Evolutionary conservation across 805 yeast species (phyloP).

Genomic region (Barnettozyma californica): DNA sequence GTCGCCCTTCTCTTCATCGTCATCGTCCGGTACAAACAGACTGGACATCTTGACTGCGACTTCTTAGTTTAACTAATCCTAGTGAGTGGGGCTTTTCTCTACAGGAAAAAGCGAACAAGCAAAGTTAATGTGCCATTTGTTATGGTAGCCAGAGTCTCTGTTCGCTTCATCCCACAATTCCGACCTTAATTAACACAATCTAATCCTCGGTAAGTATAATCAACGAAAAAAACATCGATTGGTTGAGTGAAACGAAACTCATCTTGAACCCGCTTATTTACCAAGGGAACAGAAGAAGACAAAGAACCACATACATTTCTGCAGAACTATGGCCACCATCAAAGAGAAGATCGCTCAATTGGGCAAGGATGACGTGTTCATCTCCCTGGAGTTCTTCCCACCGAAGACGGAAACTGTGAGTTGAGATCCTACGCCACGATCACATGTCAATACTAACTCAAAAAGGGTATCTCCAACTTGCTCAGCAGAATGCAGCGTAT

Average conservation of each 20-base stretch:
- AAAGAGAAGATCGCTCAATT: slow-evolving; percentile 47
- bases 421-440: not conserved
- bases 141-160: not conserved
- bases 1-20: slow-evolving; percentile 27
- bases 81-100: too few relatives aligned
- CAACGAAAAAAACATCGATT: not conserved
- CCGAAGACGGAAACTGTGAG: slow-evolving; percentile 79
- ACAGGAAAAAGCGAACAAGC: too few relatives aligned
- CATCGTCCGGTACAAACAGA: slow-evolving; percentile 33
- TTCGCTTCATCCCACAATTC: not conserved
- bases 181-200: not conserved
- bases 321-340: slow-evolving; percentile 23
- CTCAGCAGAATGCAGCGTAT: slow-evolving; percentile 83
- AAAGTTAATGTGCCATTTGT: too few relatives aligned
- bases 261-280: too few relatives aligned
- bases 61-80: too few relatives aligned
- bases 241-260: too few relatives aligned
- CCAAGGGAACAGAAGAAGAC: too few relatives aligned
- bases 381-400: slow-evolving; percentile 94
- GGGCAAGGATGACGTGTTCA: slow-evolving; percentile 50
- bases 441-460: not conserved
- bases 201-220: not conserved
- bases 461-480: slow-evolving; percentile 70
- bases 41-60: slow-evolving; percentile 15
- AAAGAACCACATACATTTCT: not conserved